These are phyloP conservation scores for Calonectria multiphialidica DNA, from an alignment of 2,329 filamentous ascomycete genomes.

Conservation along the genomic window DNA sequence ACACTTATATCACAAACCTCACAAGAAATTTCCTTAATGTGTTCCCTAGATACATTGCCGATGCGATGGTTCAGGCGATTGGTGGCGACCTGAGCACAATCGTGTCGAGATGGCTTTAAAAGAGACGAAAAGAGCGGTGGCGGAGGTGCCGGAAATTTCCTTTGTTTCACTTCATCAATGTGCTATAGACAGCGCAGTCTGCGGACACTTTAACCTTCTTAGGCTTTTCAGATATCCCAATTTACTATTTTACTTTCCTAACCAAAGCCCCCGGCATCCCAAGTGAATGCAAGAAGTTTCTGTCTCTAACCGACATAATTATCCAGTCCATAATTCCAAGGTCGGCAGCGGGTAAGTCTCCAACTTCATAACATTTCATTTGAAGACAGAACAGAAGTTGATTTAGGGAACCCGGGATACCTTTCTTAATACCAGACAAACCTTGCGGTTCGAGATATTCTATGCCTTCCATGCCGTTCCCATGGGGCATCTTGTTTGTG, in stretches of 20 bases:
- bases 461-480: too few relatives aligned
- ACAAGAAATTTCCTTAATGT: not conserved
- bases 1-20: not conserved
- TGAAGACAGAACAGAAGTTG: not conserved
- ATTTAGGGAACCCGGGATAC: too few relatives aligned
- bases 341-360: too few relatives aligned
- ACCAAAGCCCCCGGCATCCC: not conserved
- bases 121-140: not conserved
- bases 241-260: not conserved
- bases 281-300: too few relatives aligned
- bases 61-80: not conserved
- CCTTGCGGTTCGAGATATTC: too few relatives aligned
- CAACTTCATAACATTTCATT: not conserved
- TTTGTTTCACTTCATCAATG: conserved; percentile 1
- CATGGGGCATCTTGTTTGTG: too few relatives aligned
- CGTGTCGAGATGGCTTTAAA: not conserved
- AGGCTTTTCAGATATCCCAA: conserved; percentile 1
- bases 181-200: not conserved
- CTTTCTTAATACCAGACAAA: too few relatives aligned
- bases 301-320: too few relatives aligned
- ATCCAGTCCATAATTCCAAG: too few relatives aligned
- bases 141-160: not conserved
- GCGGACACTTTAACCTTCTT: not conserved
- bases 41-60: not conserved
- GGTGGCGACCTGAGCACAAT: conserved; percentile 1